Base-by-base conservation (phyloP, 495 filamentous ascomycete species). In the Letharia columbiana region DNA sequence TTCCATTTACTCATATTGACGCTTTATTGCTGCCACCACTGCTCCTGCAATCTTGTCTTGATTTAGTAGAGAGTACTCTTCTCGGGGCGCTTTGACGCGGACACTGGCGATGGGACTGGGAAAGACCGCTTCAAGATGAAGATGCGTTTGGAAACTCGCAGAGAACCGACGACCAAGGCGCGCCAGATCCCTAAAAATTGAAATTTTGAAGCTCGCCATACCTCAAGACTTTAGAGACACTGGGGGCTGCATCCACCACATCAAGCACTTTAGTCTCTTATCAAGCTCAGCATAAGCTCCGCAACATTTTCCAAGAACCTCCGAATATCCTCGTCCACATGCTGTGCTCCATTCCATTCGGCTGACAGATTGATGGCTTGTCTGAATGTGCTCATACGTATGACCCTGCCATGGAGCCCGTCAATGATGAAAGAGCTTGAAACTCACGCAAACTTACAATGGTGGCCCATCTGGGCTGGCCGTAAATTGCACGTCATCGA, bases 311-410 rank as follows among this genome's bases (percentile, higher is more conserved):
- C 52, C 15, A 65, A 31, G 20, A 59, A 59, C 0, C 42, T 52
- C 13, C 20, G 37, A 39, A 64, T 13, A 4, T 41, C 23, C 40
- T 45, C 62, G 6, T 64, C 62, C 35, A 15, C 50, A 33, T 64
- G 39, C 28, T n/a, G 57, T 42, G 40, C 50, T 45, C 47, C 62
- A 45, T 64, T 45, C 62, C 62, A 58, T 35, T 64, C 50, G 17
- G 62, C 52, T 20, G 50, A 52, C 17, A 64, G 7, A 33, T 42
- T 64, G 39, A 64, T 64, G 39, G 10, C 40, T 20, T 58, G 39
- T 40, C 62, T 52, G 28, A 64, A 64, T 28, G 62, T 64, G 40
- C 42, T 57, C n/a, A 64, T 57, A 11, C 50, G 62, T 35, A 64
- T 58, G 37, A 64, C 58, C 23, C 62, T 64, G 35, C 10, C 23